phyloP scores from a whole-genome alignment of 2,329 filamentous ascomycete genomes.

The Aspergillus pseudoterreus region DNA sequence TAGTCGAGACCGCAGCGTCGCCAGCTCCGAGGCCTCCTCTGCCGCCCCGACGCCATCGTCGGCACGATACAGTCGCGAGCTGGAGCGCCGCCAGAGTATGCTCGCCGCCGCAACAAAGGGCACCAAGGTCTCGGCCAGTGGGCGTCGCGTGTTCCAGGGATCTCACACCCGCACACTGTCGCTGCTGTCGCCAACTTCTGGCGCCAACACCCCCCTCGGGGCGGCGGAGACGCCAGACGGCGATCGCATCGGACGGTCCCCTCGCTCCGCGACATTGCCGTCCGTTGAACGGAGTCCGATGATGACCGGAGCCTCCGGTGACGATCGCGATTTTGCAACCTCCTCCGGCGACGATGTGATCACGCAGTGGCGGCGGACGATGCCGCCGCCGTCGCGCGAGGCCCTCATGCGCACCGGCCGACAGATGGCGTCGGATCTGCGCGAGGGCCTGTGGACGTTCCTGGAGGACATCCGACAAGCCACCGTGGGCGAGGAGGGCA shows the following conservation, averaged over 20 bases:
- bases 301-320: conserved; percentile 8
- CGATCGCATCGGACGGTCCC: conserved; percentile 33
- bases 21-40: conserved; percentile 22
- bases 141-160: conserved; percentile 65
- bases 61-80: conserved; percentile 51
- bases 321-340: conserved; percentile 9
- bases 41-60: conserved; percentile 18
- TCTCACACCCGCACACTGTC: conserved; percentile 69
- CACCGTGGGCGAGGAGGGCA: conserved; percentile 88
- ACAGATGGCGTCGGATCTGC: conserved; percentile 85
- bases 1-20: conserved; percentile 24
- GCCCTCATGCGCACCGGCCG: conserved; percentile 58
- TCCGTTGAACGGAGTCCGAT: conserved; percentile 33
- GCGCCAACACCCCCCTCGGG: conserved; percentile 11
- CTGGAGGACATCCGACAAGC: conserved; percentile 93
- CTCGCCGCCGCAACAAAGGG: conserved; percentile 45
- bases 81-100: conserved; percentile 70
- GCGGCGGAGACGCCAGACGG: conserved; percentile 11
- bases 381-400: conserved; percentile 47
- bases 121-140: conserved; percentile 33
- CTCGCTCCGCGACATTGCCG: conserved; percentile 40
- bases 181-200: conserved; percentile 63
- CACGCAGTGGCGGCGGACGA: conserved; percentile 39
- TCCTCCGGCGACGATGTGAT: conserved; percentile 34
- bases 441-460: conserved; percentile 87